Evolutionary conservation across 257 asterid genomes (phyloP), one percentile per base, ranked within the genome.

Genomic region (Catharanthus roseus): DNA sequence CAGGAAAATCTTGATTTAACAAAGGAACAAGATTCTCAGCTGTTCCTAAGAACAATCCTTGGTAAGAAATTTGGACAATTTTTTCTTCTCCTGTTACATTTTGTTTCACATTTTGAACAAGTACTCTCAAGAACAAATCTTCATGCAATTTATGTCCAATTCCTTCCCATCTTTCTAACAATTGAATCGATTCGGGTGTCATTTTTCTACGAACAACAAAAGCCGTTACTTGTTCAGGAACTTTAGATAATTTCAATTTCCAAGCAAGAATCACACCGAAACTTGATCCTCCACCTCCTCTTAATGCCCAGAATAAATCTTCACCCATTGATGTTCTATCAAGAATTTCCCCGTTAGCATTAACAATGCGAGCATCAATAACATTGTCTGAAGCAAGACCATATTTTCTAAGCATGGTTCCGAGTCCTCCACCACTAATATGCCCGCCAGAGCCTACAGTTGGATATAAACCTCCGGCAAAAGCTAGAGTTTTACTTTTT

Each of bases 221-320:
- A 8, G 50, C 72, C 0, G 72, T 69, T 0, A 70, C 68, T 56
- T 15, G 0, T 54, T 53, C 21, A 29, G 75, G 72, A 23, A 76
- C 19, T 6, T n/a, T 26, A 36, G 26, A 38, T 5, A 76, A 50
- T 61, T 76, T 70, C 1, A 76, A 24, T 10, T 76, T 76, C 79
- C 79, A 76, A 54, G 74, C 75, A 26, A 55, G 58, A 24, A 76
- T 71, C 9, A 76, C 42, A 13, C 79, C 72, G 51, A 76, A 76
- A 7, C 75, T 76, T 63, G 75, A 38, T 42, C 72, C 79, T 38
- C 79, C 79, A 26, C 79, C 79, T 5, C 79, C 79, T 55, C 72
- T 64, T 2, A 76, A 1, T 2, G 79, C 79, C 79, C 79, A 76
- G 42, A 76, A 76, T 13, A 76, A 29, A 28, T 76, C 79, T 41